Evolutionary conservation across 2,329 filamentous ascomycete genomes (phyloP), one percentile per base, ranked within the genome.

Genomic region (Cryphonectria carpinicola): DNA sequence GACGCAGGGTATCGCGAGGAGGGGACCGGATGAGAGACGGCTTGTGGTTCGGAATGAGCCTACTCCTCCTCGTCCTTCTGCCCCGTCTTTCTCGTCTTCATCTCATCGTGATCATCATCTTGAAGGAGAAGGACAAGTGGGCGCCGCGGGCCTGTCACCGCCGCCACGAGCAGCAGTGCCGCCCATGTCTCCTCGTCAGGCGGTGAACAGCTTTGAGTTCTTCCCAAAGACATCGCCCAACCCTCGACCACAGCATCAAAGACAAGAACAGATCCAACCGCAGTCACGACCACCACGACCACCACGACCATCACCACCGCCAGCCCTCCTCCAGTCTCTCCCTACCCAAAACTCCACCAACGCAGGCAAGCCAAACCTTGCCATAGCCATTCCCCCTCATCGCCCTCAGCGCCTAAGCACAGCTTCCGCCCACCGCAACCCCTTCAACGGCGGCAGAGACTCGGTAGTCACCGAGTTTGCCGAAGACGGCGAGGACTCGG

Each of bases 401-500:
- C 41, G 43, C 10, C 65, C 68, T n/a, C 56, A 63, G 8, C 71
- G 54, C 63, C 66, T 58, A 25, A 65, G 65, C 66, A 66, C 58
- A 10, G 39, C 58, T 41, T 61, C 72, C 39, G 67, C 61, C 56
- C 52, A 63, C 64, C 69, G 72, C 22, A 68, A 67, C 61, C 65
- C 61, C 10, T 63, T 70, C 46, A 56, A 52, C 62, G 73, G 73
- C 52, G 76, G 78, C 13, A 80, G 79, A 32, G 82, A 84, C 69
- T 84, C 86, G 77, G 80, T 83, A 70, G 79, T 86, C 73, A 84
- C 86, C 11, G 82, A 88, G 77, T 85, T 88, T 70, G 85, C 88
- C 72, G 83, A 88, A 78, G 83, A 86, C 74, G 79, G 85, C 71
- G 78, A 81, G 75, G 70, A 76, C 71, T 74, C 79, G 71, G 61